These are phyloP conservation scores for Hura crepitans DNA, from an alignment of 441 rosid species.

Conservation along the genomic window DNA sequence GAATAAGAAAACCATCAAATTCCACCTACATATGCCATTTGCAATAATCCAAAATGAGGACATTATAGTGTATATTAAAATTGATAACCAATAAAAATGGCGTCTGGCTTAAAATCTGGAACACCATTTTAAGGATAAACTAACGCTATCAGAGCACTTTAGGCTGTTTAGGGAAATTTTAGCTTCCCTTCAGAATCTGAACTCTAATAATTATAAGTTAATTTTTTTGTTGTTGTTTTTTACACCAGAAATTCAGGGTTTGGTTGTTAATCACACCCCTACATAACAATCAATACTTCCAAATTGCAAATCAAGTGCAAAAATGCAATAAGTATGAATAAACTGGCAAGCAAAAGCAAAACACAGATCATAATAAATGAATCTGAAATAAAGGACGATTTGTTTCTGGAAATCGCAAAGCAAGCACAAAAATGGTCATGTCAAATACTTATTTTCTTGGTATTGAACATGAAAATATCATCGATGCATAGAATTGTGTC, in stretches of 20 bases:
- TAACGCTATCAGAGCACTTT: no score
- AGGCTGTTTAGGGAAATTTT: background rate
- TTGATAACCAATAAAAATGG: background rate
- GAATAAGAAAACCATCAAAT: background rate
- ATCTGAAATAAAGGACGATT: background rate
- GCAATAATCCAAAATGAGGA: background rate
- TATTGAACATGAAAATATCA: background rate
- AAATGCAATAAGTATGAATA: background rate
- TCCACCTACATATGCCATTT: background rate
- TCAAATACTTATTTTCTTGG: slow-evolving; percentile 18
- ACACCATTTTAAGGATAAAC: background rate
- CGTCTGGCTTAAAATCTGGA: background rate
- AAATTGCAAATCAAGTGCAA: background rate
- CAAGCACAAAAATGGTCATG: background rate
- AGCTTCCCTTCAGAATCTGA: background rate
- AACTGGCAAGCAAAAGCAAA: background rate
- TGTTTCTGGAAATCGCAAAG: background rate
- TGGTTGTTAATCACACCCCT: background rate
- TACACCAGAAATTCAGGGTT: background rate
- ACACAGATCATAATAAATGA: background rate
- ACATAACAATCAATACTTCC: background rate
- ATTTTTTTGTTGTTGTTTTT: background rate
- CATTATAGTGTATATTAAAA: background rate
- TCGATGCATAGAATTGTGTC: slow-evolving; percentile 12
- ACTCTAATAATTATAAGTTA: background rate